phyloP scores from a whole-genome alignment of 108 stramenopile genomes.

The Skeletonema marinoi region DNA sequence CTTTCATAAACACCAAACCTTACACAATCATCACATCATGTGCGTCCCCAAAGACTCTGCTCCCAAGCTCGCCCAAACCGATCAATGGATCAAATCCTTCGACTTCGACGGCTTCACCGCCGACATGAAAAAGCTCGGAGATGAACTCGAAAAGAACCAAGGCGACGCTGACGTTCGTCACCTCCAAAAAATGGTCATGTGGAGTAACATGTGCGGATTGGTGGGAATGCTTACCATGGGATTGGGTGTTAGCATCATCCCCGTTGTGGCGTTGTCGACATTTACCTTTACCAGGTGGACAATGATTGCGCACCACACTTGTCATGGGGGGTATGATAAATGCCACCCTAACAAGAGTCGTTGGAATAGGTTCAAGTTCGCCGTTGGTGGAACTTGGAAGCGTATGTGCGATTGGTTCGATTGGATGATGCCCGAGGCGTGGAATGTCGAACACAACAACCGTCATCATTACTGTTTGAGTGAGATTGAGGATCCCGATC shows the following conservation, averaged over 20 bases:
- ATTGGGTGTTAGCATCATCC: constrained; percentile 47
- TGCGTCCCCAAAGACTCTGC: constrained; percentile 25
- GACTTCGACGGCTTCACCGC: constrained; percentile 78
- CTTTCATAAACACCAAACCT: not conserved
- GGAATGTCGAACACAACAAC: constrained; percentile 94
- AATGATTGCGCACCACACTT: constrained; percentile 91
- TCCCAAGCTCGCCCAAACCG: constrained; percentile 48
- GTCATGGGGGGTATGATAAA: constrained; percentile 87
- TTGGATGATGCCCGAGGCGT: constrained; percentile 92
- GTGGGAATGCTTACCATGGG: constrained; percentile 76
- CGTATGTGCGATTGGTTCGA: constrained; percentile 86
- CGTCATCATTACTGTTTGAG: constrained; percentile 87
- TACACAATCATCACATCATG: constrained; percentile 15
- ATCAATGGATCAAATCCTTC: constrained; percentile 82
- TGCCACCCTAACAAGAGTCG: constrained; percentile 75
- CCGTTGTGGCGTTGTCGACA: constrained; percentile 64
- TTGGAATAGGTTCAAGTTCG: constrained; percentile 83
- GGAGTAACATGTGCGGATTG: constrained; percentile 74
- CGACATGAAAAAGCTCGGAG: constrained; percentile 84
- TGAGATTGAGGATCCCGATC: constrained; percentile 85
- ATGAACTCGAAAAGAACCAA: constrained; percentile 75
- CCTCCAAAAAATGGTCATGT: constrained; percentile 88
- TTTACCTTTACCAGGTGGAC: constrained; percentile 84
- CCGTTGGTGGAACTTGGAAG: constrained; percentile 62
- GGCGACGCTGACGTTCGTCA: constrained; percentile 86